Conservation (phyloP, 106 monocot species). For the Dendrobium nobile region DNA sequence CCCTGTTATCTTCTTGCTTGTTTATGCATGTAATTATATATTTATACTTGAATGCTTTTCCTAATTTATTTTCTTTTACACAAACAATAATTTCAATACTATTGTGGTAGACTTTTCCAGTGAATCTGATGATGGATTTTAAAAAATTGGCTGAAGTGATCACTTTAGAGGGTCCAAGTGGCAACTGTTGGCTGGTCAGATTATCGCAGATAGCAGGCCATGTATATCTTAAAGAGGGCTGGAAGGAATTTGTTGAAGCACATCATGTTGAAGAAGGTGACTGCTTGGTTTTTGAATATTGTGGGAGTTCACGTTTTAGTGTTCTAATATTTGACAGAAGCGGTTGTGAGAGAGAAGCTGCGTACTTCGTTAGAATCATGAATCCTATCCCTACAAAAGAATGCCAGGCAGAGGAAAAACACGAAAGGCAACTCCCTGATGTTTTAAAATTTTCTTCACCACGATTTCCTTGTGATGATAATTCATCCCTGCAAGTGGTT, state of each 20-base stretch:
- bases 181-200: not conserved
- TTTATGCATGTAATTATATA: too few relatives aligned
- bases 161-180: not conserved
- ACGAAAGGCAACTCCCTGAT: too few relatives aligned
- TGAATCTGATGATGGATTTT: not conserved
- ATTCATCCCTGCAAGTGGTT: not conserved
- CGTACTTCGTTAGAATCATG: not conserved
- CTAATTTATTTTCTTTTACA: too few relatives aligned
- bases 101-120: not conserved
- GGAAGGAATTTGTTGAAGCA: not conserved
- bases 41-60: too few relatives aligned
- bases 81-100: too few relatives aligned
- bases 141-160: too few relatives aligned
- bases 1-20: too few relatives aligned
- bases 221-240: not conserved
- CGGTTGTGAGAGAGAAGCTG: constrained; percentile 4
- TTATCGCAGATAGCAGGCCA: not conserved
- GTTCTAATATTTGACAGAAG: not conserved
- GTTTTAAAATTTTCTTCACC: not conserved
- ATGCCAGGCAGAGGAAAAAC: too few relatives aligned
- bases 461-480: not conserved
- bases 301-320: not conserved
- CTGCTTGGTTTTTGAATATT: not conserved
- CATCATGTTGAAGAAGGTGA: not conserved
- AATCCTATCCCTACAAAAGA: too few relatives aligned